Evolutionary conservation across 2,329 filamentous ascomycete species (phyloP).

Genomic region (Torrubiellomyces zombiae): DNA sequence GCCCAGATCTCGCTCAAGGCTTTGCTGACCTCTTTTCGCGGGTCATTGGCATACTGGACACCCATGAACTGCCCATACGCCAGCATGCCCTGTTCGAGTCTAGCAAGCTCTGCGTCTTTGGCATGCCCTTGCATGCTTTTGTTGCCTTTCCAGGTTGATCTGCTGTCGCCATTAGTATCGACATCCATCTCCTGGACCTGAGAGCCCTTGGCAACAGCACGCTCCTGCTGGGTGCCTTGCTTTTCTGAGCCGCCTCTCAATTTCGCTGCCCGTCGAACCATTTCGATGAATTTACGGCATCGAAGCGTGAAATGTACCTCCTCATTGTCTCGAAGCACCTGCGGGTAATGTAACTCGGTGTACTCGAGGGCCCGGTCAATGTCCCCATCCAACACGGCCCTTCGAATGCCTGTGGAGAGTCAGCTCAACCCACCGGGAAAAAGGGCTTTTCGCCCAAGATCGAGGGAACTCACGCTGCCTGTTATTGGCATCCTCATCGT

Average conservation of each 20-base stretch:
- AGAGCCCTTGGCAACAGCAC: constrained; percentile 25
- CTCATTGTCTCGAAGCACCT: constrained; percentile 63
- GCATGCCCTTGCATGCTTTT: constrained; percentile 38
- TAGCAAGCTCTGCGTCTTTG: constrained; percentile 16
- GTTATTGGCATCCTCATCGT: constrained; percentile 75
- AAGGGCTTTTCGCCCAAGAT: too few species aligned
- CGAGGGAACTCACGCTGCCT: constrained; percentile 65
- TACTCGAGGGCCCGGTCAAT: constrained; percentile 79
- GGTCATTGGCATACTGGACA: constrained; percentile 59
- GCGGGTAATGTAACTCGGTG: constrained; percentile 62
- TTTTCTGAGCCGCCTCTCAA: constrained; percentile 32
- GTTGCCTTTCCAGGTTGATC: constrained; percentile 22
- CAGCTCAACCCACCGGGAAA: too few species aligned
- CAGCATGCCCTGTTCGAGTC: constrained; percentile 52
- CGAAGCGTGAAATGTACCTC: constrained; percentile 76
- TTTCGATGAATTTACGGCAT: constrained; percentile 88
- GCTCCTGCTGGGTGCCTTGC: too few species aligned
- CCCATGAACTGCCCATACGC: constrained; percentile 66
- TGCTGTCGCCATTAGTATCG: constrained; percentile 30
- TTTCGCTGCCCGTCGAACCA: constrained; percentile 64
- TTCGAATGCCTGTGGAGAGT: constrained; percentile 57
- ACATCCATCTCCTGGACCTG: constrained; percentile 35
- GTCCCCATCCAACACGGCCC: constrained; percentile 77
- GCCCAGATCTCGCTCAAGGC: constrained; percentile 75
- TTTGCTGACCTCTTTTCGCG: constrained; percentile 51